These are phyloP conservation scores for Taiozyma sp. DNA, from an alignment of 1,139 yeast genomes.

Conservation along the genomic window DNA sequence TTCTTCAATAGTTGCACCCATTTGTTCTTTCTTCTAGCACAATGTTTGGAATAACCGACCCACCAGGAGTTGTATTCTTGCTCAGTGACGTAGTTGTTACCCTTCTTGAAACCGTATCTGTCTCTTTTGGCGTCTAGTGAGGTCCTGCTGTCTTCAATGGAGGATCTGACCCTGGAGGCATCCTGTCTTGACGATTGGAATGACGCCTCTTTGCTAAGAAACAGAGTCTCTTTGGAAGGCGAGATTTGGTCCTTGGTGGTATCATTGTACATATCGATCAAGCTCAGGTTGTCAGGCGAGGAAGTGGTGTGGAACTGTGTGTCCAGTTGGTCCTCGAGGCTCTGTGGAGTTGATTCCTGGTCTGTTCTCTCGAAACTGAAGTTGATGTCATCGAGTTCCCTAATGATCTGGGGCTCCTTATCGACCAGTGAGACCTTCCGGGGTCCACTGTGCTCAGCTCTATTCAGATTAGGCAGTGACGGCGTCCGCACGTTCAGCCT, in stretches of 20 bases:
- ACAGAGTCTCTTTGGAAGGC: not conserved
- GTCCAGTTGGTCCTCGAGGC: not conserved
- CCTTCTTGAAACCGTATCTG: constrained; percentile 80
- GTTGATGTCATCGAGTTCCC: not conserved
- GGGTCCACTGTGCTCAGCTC: not conserved
- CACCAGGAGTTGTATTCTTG: constrained; percentile 75
- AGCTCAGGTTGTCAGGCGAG: not conserved
- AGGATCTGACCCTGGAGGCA: constrained; percentile 15
- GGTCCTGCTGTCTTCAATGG: constrained; percentile 17
- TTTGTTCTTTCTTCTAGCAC: constrained; percentile 58
- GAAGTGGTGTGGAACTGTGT: not conserved
- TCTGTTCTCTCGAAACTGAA: not conserved
- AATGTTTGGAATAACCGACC: constrained; percentile 55
- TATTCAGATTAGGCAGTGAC: not conserved
- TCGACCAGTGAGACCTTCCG: not conserved
- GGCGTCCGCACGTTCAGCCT: not conserved
- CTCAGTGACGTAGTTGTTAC: constrained; percentile 43
- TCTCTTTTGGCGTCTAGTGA: constrained; percentile 38
- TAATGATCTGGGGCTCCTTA: not conserved
- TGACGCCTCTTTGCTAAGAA: not conserved
- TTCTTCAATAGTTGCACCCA: constrained; percentile 66
- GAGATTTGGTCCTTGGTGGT: not conserved
- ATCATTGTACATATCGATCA: constrained; percentile 2
- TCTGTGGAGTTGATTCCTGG: not conserved
- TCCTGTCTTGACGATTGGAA: constrained; percentile 10